Evolutionary conservation across 179 eudicot species (phyloP).

Genomic region (Pouteria campechiana): DNA sequence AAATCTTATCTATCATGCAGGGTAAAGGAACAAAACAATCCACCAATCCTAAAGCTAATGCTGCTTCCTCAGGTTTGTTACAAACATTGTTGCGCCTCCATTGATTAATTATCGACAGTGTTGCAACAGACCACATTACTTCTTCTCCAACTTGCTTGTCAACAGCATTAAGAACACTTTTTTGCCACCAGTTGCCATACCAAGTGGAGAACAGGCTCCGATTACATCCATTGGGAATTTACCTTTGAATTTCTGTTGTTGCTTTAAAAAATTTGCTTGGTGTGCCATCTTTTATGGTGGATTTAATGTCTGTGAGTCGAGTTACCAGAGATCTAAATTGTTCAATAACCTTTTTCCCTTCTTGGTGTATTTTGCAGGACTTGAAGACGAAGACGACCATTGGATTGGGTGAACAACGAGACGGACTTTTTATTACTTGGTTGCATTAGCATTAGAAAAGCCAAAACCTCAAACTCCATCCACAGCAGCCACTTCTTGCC

Average conservation of each 20-base stretch:
- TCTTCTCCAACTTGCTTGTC: background rate
- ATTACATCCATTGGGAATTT: background rate
- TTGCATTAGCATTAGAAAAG: background rate
- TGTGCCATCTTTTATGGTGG: background rate
- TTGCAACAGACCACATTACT: constrained; percentile 1
- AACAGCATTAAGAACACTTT: background rate
- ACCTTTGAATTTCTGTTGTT: background rate
- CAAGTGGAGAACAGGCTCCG: background rate
- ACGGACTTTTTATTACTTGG: background rate
- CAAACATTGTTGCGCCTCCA: too few relatives aligned
- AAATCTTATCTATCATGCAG: background rate
- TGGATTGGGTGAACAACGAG: background rate
- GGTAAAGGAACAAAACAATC: background rate
- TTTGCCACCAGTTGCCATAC: background rate
- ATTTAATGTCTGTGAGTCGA: background rate
- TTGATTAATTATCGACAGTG: background rate
- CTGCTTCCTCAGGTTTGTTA: too few relatives aligned
- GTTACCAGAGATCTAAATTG: background rate
- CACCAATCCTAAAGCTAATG: too few relatives aligned
- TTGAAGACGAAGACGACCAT: background rate
- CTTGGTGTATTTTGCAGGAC: background rate
- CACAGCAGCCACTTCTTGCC: background rate
- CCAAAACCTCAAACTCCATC: background rate
- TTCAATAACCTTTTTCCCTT: background rate
- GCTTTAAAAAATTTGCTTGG: background rate